phyloP scores from a whole-genome alignment of 345 rosid genomes.

The Cardiospermum halicacabum region DNA sequence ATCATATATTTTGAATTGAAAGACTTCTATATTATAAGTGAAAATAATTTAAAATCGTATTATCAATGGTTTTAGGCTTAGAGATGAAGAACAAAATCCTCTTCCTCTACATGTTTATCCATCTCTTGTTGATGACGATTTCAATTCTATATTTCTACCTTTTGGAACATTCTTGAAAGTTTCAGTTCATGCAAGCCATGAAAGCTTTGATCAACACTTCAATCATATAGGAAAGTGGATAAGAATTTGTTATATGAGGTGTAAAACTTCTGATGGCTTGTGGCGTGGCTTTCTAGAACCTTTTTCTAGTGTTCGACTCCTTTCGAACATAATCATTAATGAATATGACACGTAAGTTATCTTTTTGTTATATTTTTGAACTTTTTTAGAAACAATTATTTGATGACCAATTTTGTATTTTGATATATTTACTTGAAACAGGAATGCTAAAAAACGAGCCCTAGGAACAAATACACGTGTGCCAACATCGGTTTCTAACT shows the following conservation, averaged over 20 bases:
- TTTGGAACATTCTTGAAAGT: conserved; percentile 18
- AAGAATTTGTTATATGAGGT: conserved; percentile 11
- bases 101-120: conserved; percentile 18
- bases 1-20: no score
- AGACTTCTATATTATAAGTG: background rate
- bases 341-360: conserved; percentile 10
- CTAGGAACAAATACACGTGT: no score
- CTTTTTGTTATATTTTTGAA: background rate
- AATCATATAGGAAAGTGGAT: conserved; percentile 14
- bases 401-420: no score
- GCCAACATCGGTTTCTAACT: no score
- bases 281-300: conserved; percentile 10
- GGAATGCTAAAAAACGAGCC: no score
- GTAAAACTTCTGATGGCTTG: conserved; percentile 4
- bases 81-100: conserved; percentile 7
- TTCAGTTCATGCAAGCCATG: conserved; percentile 8
- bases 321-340: conserved; percentile 8
- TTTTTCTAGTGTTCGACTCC: conserved; percentile 13
- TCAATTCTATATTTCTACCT: background rate
- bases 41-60: background rate
- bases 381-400: no score
- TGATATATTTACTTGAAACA: no score
- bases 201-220: conserved; percentile 8
- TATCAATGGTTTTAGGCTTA: background rate
- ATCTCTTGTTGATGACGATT: background rate